Percentiles rank a stretch among this genome's conserved stretches.
Evolutionary conservation across 306 rosid genomes (phyloP).

Genomic region (Glycyrrhiza uralensis): DNA sequence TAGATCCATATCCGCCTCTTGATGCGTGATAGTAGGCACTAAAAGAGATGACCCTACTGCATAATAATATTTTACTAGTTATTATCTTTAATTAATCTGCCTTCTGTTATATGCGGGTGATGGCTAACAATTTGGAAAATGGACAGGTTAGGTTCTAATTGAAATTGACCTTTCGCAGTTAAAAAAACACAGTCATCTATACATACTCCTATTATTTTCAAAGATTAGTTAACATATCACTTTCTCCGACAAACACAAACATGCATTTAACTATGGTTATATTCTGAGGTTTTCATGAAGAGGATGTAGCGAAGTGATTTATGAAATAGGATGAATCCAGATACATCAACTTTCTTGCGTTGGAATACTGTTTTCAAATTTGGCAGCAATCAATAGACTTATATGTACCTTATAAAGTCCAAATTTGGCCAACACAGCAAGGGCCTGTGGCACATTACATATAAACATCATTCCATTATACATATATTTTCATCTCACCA

Average conservation of each 20-base stretch:
- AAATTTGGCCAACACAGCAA: constrained; percentile 14
- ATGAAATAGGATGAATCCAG: not conserved
- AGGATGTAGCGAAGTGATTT: not conserved
- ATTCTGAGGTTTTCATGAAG: not conserved
- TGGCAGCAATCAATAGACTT: not conserved
- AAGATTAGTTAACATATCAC: constrained; percentile 29
- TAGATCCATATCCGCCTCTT: not conserved
- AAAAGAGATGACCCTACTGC: not conserved
- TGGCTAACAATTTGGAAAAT: not conserved
- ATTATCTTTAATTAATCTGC: not conserved
- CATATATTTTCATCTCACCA: not conserved
- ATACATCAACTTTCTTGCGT: constrained; percentile 9
- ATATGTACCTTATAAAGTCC: not conserved
- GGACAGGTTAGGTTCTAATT: not conserved
- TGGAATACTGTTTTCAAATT: constrained; percentile 22
- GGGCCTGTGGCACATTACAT: not conserved
- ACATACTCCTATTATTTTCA: not conserved
- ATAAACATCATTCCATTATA: not conserved
- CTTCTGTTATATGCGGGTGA: not conserved
- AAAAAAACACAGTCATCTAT: constrained; percentile 11
- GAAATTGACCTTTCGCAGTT: constrained; percentile 19
- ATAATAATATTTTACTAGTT: constrained; percentile 4
- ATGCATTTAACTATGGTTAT: not conserved
- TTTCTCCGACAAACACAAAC: constrained; percentile 17
- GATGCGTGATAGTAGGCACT: not conserved